Evolutionary conservation across 176 grass and related monocot species (phyloP), one percentile per base, ranked within the genome.

Genomic region (Elymus sibiricus): DNA sequence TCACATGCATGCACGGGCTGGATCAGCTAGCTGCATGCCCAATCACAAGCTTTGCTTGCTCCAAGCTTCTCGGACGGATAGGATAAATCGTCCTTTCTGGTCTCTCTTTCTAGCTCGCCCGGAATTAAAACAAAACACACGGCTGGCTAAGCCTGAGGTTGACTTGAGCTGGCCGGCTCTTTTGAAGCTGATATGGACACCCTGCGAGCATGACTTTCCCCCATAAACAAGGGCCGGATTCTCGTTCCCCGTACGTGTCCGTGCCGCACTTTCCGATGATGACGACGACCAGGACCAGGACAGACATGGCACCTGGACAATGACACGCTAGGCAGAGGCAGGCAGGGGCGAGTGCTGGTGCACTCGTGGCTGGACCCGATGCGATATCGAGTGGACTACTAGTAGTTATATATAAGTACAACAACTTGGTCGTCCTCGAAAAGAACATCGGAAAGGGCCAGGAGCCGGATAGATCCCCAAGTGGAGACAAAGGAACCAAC

Each of bases 371-470:
- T 53, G 27, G 46, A 22, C 55, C 55, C 22, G 55, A 55, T 76
- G 70, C 70, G n/a, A 74, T 73, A 58, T 72, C 70, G 12, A 39
- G 67, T 39, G 16, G 70, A 40, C 38, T 73, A 73, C 21, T 38
- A 66, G 19, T 70, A 73, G 35, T 37, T 72, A 44, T 14, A 0
- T 15, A 19, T 5, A 25, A 22, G 1, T 7, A 74, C 70, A 38
- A 38, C 40, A 53, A 76, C 73, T 47, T 47, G 60, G 87, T 79
- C 73, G 70, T 46, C 66, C 15, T 66, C 13, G 84, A 79, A 90
- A 87, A 87, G 74, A 79, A 82, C 83, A 75, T 84, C 24, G 60
- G 37, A 90, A 84, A 80, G 75, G 64, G 24, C 80, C 89, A 44
- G 42, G 43, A 46, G 43, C 43, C 43, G 1, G 44, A 47, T 32